Evolutionary conservation across 1,139 yeast genomes (phyloP).

Genomic region (Chernovozyma sophiae-reginae): DNA sequence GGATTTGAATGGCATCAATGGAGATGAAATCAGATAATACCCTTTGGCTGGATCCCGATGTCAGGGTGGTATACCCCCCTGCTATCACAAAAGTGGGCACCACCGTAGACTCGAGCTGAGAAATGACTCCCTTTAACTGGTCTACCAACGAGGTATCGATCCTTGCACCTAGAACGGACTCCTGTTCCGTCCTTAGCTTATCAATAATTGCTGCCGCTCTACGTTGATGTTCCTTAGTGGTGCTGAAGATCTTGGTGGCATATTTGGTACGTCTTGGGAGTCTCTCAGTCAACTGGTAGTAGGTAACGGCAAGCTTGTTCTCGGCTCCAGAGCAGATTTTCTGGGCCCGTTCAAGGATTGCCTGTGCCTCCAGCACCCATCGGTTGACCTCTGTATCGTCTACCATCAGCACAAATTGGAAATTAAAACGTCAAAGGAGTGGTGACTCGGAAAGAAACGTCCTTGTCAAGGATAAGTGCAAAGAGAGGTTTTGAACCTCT

Average conservation of each 20-base stretch:
- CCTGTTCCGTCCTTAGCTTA: slow-evolving; percentile 2
- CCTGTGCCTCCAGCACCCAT: slow-evolving; percentile 31
- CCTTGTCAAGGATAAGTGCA: too few relatives aligned
- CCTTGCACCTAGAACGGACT: background rate
- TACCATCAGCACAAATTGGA: too few relatives aligned
- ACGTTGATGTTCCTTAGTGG: slow-evolving; percentile 17
- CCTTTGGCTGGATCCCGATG: background rate
- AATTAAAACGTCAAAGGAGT: too few relatives aligned
- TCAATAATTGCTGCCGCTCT: slow-evolving; percentile 14
- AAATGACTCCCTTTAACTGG: slow-evolving; percentile 9
- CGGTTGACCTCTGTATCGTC: background rate
- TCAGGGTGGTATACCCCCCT: slow-evolving; percentile 3
- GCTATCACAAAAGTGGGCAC: slow-evolving; percentile 29
- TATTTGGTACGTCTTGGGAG: slow-evolving; percentile 23
- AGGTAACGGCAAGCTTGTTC: slow-evolving; percentile 21
- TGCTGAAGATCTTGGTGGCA: slow-evolving; percentile 14
- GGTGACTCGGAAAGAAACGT: too few relatives aligned
- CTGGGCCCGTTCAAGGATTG: slow-evolving; percentile 28
- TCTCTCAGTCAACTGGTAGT: slow-evolving; percentile 17
- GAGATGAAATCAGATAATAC: slow-evolving; percentile 30
- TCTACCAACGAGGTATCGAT: background rate
- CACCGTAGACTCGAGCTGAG: slow-evolving; percentile 19
- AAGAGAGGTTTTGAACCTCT: background rate
- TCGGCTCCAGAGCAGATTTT: slow-evolving; percentile 33
- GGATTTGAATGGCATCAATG: slow-evolving; percentile 25